Evolutionary conservation across 2,329 filamentous ascomycete species (phyloP).

Genomic region (Aspergillus candidus): DNA sequence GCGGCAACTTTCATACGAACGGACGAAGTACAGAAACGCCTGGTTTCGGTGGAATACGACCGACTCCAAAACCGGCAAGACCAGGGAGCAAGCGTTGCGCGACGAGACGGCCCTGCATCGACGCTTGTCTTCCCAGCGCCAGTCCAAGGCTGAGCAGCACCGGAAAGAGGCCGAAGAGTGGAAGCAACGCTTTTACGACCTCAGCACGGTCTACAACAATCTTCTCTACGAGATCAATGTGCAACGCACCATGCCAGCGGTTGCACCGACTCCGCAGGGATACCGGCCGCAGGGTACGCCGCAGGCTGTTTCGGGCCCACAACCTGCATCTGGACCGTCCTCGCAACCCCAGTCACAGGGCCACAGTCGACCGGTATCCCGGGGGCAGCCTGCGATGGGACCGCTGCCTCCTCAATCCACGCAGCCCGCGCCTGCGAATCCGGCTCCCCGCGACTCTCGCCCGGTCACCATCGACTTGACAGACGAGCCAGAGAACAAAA

Average conservation of each 20-base stretch:
- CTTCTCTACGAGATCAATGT: conserved; percentile 20
- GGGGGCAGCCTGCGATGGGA: neutral
- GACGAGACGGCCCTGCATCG: conserved; percentile 20
- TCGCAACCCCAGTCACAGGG: too few relatives aligned
- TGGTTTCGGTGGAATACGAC: conserved; percentile 18
- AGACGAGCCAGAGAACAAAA: conserved; percentile 7
- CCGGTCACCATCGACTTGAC: conserved; percentile 19
- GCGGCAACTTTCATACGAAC: conserved; percentile 22
- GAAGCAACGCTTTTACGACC: conserved; percentile 16
- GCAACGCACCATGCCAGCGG: conserved; percentile 11
- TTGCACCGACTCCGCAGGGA: conserved; percentile 14
- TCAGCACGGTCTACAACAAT: conserved; percentile 21
- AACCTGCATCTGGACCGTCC: neutral
- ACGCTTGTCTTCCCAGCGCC: conserved; percentile 19
- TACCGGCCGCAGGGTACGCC: conserved; percentile 10
- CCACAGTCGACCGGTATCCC: too few relatives aligned
- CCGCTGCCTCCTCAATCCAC: neutral
- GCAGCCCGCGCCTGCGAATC: neutral
- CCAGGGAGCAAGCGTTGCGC: conserved; percentile 14
- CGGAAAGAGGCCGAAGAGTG: conserved; percentile 23
- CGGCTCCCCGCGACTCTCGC: neutral
- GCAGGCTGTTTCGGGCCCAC: neutral
- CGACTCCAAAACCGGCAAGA: conserved; percentile 26
- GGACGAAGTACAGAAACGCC: conserved; percentile 23
- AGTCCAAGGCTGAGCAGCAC: conserved; percentile 19